Conservation (phyloP, 148 eudicot species). For the Nepenthes gracilis region DNA sequence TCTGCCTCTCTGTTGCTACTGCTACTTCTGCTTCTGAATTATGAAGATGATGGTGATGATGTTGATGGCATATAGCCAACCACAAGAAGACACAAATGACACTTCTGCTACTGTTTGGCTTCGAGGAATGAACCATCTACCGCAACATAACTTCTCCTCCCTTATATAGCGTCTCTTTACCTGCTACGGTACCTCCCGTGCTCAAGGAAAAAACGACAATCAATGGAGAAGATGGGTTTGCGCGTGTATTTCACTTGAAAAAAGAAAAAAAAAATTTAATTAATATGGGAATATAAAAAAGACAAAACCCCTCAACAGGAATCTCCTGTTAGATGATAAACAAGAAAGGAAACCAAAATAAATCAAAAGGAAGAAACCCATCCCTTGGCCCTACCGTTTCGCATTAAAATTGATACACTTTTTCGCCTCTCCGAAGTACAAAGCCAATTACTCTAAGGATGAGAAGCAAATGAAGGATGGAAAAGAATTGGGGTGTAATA, state of each 20-base stretch:
- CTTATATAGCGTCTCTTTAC: constrained; percentile 4
- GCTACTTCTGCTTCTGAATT: too few relatives aligned
- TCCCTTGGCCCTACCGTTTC: neutral
- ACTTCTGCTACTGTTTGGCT: neutral
- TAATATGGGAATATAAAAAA: constrained; percentile 8
- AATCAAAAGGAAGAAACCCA: constrained; percentile 14
- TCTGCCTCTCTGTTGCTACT: too few relatives aligned
- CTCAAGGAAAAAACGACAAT: too few relatives aligned
- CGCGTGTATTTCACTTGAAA: too few relatives aligned
- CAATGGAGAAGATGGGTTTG: neutral
- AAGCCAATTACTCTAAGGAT: constrained; percentile 1
- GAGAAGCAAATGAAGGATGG: constrained; percentile 10
- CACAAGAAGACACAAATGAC: neutral
- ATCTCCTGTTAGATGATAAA: constrained; percentile 29
- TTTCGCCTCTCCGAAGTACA: constrained; percentile 3
- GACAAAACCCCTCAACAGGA: constrained; percentile 31
- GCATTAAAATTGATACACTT: constrained; percentile 5
- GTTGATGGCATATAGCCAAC: constrained; percentile 3
- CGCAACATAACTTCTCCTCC: constrained; percentile 8
- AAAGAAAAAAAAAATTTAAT: neutral
- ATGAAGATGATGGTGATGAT: neutral
- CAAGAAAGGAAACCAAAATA: constrained; percentile 27
- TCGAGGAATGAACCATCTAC: neutral
- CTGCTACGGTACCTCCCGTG: too few relatives aligned
- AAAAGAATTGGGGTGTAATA: constrained; percentile 19